Percentiles rank a stretch among this genome's conserved stretches.
phyloP scores from a whole-genome alignment of 139 green algal genomes.

The Chlamydomonas schloesseri region DNA sequence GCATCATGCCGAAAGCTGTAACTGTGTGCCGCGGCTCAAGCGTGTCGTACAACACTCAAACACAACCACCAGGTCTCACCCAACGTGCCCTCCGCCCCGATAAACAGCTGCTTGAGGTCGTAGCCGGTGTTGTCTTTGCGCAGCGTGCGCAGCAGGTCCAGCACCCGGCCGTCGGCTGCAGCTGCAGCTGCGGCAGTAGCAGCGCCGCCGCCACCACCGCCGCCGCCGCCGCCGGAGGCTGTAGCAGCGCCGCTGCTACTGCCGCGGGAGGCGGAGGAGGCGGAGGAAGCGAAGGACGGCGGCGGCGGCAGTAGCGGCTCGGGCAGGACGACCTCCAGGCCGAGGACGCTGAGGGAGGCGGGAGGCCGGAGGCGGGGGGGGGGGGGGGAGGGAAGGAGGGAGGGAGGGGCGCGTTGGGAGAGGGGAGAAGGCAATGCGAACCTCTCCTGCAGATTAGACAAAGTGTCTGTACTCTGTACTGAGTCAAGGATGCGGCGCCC shows the following conservation, averaged over 20 bases:
- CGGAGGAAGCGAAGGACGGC: background rate
- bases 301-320: conserved; percentile 53
- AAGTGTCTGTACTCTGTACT: too few species aligned
- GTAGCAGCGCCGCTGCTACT: background rate
- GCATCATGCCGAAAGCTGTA: too few species aligned
- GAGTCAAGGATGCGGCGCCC: too few species aligned
- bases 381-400: too few species aligned
- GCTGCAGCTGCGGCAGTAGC: background rate
- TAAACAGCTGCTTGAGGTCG: conserved; percentile 99
- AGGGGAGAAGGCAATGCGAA: too few species aligned
- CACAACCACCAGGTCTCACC: conserved; percentile 61
- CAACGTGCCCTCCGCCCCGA: conserved; percentile 96
- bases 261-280: too few species aligned
- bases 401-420: too few species aligned
- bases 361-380: too few species aligned
- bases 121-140: conserved; percentile 99
- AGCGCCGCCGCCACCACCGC: background rate
- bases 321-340: conserved; percentile 93
- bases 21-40: too few species aligned
- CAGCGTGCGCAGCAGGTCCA: conserved; percentile 87
- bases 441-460: too few species aligned
- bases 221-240: too few species aligned
- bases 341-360: conserved; percentile 89
- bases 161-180: conserved; percentile 50
- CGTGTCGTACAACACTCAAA: too few species aligned